Evolutionary conservation across 2,329 filamentous ascomycete species (phyloP), one percentile per base, ranked within the genome.

Genomic region (Diaporthe citrichinensis): DNA sequence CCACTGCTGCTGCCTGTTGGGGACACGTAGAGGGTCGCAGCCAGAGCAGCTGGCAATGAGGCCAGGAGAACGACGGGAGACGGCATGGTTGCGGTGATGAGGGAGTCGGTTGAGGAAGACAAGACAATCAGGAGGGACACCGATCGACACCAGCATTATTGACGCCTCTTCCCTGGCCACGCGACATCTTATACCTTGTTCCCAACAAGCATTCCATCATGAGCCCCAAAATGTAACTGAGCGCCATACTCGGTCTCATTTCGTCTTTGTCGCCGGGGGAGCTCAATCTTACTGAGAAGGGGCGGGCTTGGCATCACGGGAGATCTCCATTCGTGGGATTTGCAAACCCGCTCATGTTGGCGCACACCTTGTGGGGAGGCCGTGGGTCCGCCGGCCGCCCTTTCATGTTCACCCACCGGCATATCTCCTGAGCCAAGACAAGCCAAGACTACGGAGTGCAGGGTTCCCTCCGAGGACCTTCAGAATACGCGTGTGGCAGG

Each of bases 11-110:
- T 83, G 20, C 87, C 87, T 2, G 82, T 83, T 1, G 86, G 85
- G 2, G 87, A 85, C 36, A 89, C 87, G 78, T 85, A 88, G 75
- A 88, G 83, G 39, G 85, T 84, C 10, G 80, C 80, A 8, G 81
- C 83, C 23, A 72, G 53, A 12, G 69, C 69, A 34, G 69, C 57
- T 17, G 57, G 57, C 69, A 72, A 23, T 28, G 57, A 57, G n/a
- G 69, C 69, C 23, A 72, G 34, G 3, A 57, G 6, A 5, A 57
- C 8, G 5, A 61, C 17, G 20, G 46, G 65, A 10, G 65, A 68
- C 7, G 65, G 65, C 65, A 68, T 68, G 23, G 17, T 68, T 39
- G 23, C 23, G 46, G 5, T 62, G 46, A 20, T 51, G 17, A n/a
- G 23, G 20, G 20, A 36, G 62, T 53, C 44, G 28, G 15, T 20